Evolutionary conservation across 305 asterid species (phyloP).

Genomic region (Solanum aculeatissimum): DNA sequence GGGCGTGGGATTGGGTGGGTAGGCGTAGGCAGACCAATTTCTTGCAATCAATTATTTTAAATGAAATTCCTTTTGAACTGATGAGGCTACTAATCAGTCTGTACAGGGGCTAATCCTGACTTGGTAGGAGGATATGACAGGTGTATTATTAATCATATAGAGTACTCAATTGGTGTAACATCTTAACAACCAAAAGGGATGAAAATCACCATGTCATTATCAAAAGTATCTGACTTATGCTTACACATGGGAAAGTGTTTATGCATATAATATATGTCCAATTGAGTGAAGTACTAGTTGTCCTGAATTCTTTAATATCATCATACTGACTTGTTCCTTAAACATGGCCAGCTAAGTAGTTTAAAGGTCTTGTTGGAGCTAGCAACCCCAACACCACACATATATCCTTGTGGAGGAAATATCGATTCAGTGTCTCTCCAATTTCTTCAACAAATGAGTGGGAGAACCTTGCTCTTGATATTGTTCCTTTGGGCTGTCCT

Average conservation of each 20-base stretch:
- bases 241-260: neutral
- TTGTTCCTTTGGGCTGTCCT: conserved; percentile 70
- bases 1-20: neutral
- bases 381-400: neutral
- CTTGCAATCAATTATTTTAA: too few species aligned
- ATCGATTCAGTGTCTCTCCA: neutral
- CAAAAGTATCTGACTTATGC: neutral
- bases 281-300: conserved; percentile 1
- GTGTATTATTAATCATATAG: conserved; percentile 8
- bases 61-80: neutral
- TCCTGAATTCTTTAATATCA: neutral
- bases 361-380: neutral
- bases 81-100: neutral
- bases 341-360: conserved; percentile 3
- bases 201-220: conserved; percentile 7
- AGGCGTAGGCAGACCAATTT: neutral
- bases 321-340: neutral
- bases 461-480: conserved; percentile 50
- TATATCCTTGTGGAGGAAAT: conserved; percentile 6
- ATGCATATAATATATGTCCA: neutral
- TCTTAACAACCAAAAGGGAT: conserved; percentile 34
- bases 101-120: neutral
- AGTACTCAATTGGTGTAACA: conserved; percentile 37
- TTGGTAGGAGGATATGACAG: conserved; percentile 10
- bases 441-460: conserved; percentile 35